Evolutionary conservation across 2,329 filamentous ascomycete genomes (phyloP).

Genomic region (Aspergillus versicolor): DNA sequence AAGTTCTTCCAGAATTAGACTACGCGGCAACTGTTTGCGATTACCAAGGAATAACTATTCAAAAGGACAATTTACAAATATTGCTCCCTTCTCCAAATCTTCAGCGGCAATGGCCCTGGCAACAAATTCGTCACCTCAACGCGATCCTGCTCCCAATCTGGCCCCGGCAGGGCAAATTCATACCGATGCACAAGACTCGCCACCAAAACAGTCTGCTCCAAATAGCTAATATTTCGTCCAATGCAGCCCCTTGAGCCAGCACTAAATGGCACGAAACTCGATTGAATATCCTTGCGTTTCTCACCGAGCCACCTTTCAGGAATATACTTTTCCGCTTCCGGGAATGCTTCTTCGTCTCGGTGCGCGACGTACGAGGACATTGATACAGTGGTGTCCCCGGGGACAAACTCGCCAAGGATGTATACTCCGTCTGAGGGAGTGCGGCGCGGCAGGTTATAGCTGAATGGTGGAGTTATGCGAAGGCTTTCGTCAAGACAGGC

Average conservation of each 20-base stretch:
- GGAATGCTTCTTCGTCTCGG: conserved; percentile 38
- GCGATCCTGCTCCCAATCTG: conserved; percentile 25
- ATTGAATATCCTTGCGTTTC: conserved; percentile 38
- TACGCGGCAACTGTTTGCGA: no score
- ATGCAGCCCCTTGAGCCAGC: conserved; percentile 42
- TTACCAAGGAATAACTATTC: no score
- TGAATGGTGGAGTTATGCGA: conserved; percentile 46
- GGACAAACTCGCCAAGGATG: conserved; percentile 47
- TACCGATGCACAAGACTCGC: conserved; percentile 30
- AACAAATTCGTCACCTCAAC: conserved; percentile 30
- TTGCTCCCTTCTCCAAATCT: conserved; percentile 27
- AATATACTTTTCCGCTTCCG: conserved; percentile 37
- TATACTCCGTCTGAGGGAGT: conserved; percentile 46
- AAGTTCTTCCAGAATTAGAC: no score
- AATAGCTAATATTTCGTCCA: conserved; percentile 43
- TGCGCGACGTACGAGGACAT: conserved; percentile 41
- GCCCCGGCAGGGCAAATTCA: conserved; percentile 27
- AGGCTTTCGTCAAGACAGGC: conserved; percentile 54
- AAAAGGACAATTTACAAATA: no score
- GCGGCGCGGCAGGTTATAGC: conserved; percentile 44
- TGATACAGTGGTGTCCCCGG: conserved; percentile 45
- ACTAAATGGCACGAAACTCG: conserved; percentile 43
- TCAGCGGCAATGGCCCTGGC: conserved; percentile 31
- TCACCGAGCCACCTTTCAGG: conserved; percentile 46
- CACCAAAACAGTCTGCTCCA: conserved; percentile 54